Evolutionary conservation across 345 rosid genomes (phyloP), one percentile per base, ranked within the genome.

Genomic region (Lepidium sativum): DNA sequence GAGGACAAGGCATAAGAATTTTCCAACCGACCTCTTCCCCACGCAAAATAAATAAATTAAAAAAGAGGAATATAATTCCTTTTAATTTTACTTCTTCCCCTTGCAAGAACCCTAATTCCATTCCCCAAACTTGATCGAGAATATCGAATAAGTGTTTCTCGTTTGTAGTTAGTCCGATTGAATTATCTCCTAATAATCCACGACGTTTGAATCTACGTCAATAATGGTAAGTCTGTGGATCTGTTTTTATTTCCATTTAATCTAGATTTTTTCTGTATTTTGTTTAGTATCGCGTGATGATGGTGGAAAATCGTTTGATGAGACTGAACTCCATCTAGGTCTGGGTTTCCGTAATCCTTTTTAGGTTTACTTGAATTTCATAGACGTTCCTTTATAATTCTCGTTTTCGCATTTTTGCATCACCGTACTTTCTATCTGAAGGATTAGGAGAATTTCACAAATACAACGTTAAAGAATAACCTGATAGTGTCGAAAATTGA

Each of bases 101-200:
- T 20, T 5, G 58, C n/a, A 63, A 63, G 70, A 71, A 56, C 65
- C 75, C 70, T 64, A 71, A 57, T 32, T 16, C 70, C 59, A 64
- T 37, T 49, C 59, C 54, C 59, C 44, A 39, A 27, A 48, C 32
- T 71, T 39, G 60, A 39, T 14, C 12, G 40, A 21, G 51, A 47
- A 14, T 38, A 49, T 56, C 53, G 50, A 11, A 6, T 9, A 40
- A 65, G 65, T 55, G 49, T 29, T 14, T 55, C 2, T 54, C 14
- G 6, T 14, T 25, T 11, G 10, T 14, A 11, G 7, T 49, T 27
- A 7, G n/a, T 47, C 57, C 39, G 33, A 37, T 44, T 60, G 10
- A 41, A 12, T 11, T 23, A 14, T 51, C 11, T 60, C 32, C 27
- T 34, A 20, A 6, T 1, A 20, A 6, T 27, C 12, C n/a, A 9